Evolutionary conservation across 1,139 yeast genomes (phyloP).

Genomic region (Geotrichum bryndzae): DNA sequence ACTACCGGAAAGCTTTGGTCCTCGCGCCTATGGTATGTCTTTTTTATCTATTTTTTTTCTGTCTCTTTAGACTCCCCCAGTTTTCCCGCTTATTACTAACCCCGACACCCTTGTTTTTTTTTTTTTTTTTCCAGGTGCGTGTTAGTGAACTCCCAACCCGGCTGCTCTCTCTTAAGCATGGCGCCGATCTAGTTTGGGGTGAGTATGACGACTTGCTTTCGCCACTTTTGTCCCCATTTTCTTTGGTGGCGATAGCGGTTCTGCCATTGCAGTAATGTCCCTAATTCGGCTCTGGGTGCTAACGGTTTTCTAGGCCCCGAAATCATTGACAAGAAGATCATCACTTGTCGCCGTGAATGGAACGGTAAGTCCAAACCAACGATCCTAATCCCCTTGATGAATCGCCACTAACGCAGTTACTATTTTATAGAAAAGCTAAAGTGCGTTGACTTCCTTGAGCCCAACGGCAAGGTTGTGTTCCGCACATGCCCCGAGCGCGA

Average conservation of each 20-base stretch:
- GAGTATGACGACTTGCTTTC: slow-evolving; percentile 9
- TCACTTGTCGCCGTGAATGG: slow-evolving; percentile 60
- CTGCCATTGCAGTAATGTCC: background rate
- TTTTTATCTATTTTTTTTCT: background rate
- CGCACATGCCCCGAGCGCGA: slow-evolving; percentile 65
- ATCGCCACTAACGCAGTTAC: background rate
- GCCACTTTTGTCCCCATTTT: background rate
- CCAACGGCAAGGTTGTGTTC: slow-evolving; percentile 51
- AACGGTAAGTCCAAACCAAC: slow-evolving; percentile 48
- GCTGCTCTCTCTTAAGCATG: slow-evolving; percentile 66
- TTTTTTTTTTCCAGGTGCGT: slow-evolving; percentile 45
- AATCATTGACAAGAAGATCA: slow-evolving; percentile 75
- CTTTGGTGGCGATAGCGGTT: background rate
- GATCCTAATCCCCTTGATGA: background rate
- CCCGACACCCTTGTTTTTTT: background rate
- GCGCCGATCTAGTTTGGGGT: slow-evolving; percentile 93
- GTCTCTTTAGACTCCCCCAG: too few species aligned
- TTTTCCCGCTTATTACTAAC: background rate
- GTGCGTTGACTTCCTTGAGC: slow-evolving; percentile 35
- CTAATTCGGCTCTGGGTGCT: background rate
- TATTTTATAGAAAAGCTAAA: slow-evolving; percentile 27
- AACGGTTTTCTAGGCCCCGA: slow-evolving; percentile 52
- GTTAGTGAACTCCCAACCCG: slow-evolving; percentile 92
- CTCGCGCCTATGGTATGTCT: slow-evolving; percentile 75
- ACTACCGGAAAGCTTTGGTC: slow-evolving; percentile 65